Evolutionary conservation across 2,329 filamentous ascomycete species (phyloP).

Genomic region (Alternaria sp.): DNA sequence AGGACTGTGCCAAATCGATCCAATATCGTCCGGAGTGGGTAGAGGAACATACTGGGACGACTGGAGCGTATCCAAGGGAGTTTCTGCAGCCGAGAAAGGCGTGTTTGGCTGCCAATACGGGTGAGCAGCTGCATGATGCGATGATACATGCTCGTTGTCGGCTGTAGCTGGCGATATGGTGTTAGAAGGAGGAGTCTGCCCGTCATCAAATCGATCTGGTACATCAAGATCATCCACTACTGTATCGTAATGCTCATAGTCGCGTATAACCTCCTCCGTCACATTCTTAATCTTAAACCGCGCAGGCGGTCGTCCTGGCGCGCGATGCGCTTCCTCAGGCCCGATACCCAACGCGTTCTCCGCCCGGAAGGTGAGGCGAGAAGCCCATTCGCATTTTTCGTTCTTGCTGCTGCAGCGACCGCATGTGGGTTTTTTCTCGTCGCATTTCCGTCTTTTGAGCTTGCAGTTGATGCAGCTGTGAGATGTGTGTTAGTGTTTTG

Average conservation of each 20-base stretch:
- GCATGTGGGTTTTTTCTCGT: conserved; percentile 25
- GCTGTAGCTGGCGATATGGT: neutral
- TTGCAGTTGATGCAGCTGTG: conserved; percentile 21
- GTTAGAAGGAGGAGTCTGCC: neutral
- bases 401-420: conserved; percentile 18
- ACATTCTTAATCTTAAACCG: conserved; percentile 14
- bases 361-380: conserved; percentile 22
- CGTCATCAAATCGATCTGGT: neutral
- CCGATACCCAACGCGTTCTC: conserved; percentile 11
- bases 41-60: neutral
- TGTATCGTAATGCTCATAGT: conserved; percentile 3
- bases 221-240: neutral
- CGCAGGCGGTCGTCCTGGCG: neutral
- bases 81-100: neutral
- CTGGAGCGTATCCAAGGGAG: neutral
- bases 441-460: conserved; percentile 22
- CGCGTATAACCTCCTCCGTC: conserved; percentile 18
- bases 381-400: conserved; percentile 23
- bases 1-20: conserved; percentile 2
- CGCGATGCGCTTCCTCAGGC: no score
- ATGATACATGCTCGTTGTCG: neutral
- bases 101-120: neutral
- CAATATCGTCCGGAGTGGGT: neutral
- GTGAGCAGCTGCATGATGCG: neutral
- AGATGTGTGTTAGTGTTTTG: neutral